Evolutionary conservation across 768 basidiomycete genomes (phyloP).

Genomic region (Butyriboletus loyo): DNA sequence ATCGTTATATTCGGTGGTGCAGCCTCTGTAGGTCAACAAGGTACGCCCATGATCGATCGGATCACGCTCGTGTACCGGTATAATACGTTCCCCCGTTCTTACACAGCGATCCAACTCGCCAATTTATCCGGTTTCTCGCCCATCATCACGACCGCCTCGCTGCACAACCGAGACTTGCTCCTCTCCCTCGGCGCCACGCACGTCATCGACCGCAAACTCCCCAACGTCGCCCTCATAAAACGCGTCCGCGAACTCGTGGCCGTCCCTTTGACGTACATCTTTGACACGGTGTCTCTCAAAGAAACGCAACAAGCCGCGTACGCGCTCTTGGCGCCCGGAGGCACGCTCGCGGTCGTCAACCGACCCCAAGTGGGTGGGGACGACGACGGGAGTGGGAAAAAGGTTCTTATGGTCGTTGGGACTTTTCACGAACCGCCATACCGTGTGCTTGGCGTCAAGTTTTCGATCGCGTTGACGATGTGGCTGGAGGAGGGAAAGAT

Average conservation of each 20-base stretch:
- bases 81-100: too few species aligned
- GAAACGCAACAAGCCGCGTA: constrained; percentile 34
- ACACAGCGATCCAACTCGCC: constrained; percentile 32
- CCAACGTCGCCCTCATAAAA: constrained; percentile 3
- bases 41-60: too few species aligned
- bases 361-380: background rate
- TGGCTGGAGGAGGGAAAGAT: constrained; percentile 17
- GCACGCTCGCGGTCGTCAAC: constrained; percentile 20
- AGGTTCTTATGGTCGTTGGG: background rate
- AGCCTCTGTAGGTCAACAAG: constrained; percentile 16
- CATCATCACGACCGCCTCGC: constrained; percentile 39
- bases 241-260: constrained; percentile 1
- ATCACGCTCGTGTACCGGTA: too few species aligned
- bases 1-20: constrained; percentile 37
- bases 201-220: constrained; percentile 30
- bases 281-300: constrained; percentile 30
- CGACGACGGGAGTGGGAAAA: constrained; percentile 1
- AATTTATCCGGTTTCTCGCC: constrained; percentile 32
- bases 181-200: constrained; percentile 36
- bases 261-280: constrained; percentile 5
- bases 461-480: constrained; percentile 4
- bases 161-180: constrained; percentile 29
- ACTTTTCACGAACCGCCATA: background rate
- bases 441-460: constrained; percentile 7
- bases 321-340: constrained; percentile 29